Percentiles rank a stretch among this genome's conserved stretches.
Evolutionary conservation across 2,329 filamentous ascomycete species (phyloP).

Genomic region (Metarhizium album): DNA sequence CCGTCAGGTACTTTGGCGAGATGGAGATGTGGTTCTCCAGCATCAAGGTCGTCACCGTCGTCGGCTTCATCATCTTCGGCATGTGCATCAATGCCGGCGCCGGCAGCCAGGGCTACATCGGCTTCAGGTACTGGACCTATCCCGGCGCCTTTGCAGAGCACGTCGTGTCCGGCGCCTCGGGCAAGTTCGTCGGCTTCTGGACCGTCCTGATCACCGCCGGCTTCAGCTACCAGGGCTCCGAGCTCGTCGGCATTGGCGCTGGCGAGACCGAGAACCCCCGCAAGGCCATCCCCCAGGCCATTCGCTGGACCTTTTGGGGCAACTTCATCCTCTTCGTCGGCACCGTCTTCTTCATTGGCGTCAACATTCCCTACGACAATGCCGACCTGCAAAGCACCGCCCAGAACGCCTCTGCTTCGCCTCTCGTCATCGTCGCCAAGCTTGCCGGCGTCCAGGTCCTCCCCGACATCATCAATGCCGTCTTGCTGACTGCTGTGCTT

Average conservation of each 20-base stretch:
- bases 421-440: slow-evolving; percentile 49
- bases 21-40: slow-evolving; percentile 69
- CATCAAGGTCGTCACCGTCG: slow-evolving; percentile 65
- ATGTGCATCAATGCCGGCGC: slow-evolving; percentile 66
- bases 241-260: slow-evolving; percentile 68
- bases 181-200: slow-evolving; percentile 61
- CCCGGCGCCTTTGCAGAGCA: slow-evolving; percentile 59
- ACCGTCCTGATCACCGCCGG: slow-evolving; percentile 55
- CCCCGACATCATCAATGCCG: slow-evolving; percentile 63
- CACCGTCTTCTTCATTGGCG: slow-evolving; percentile 59
- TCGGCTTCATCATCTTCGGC: slow-evolving; percentile 67
- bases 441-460: slow-evolving; percentile 54
- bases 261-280: slow-evolving; percentile 65
- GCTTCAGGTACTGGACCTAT: slow-evolving; percentile 59
- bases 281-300: slow-evolving; percentile 61
- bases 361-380: slow-evolving; percentile 56
- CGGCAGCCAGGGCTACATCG: slow-evolving; percentile 58
- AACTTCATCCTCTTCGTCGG: slow-evolving; percentile 59
- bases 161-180: slow-evolving; percentile 40
- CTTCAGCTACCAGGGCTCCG: slow-evolving; percentile 63
- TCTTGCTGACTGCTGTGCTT: slow-evolving; percentile 67
- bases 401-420: slow-evolving; percentile 52
- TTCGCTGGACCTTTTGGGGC: slow-evolving; percentile 65
- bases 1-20: slow-evolving; percentile 63
- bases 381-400: slow-evolving; percentile 37